These are phyloP conservation scores for Lichtheimia corymbifera DNA, from an alignment of 371 early-diverging fungal species.

Conservation along the genomic window DNA sequence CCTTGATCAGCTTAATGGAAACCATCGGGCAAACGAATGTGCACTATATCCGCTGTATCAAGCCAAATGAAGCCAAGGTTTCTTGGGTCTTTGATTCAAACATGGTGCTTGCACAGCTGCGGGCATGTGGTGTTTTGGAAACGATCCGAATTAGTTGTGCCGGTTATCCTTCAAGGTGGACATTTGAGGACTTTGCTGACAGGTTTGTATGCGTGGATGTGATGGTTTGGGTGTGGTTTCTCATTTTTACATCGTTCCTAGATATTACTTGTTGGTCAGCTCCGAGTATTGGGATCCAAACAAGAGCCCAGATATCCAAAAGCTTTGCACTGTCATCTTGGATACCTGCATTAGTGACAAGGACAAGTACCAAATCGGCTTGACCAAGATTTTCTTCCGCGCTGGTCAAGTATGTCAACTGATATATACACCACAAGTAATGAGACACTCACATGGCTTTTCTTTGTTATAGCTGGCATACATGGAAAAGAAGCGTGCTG, in stretches of 20 bases:
- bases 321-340: constrained; percentile 69
- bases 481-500: constrained; percentile 87
- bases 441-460: constrained; percentile 4
- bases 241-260: background rate
- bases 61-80: constrained; percentile 93
- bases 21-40: constrained; percentile 92
- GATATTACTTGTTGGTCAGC: constrained; percentile 85
- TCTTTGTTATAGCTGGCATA: constrained; percentile 66
- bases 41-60: constrained; percentile 98
- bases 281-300: constrained; percentile 69
- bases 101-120: constrained; percentile 93
- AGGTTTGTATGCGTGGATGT: constrained; percentile 34
- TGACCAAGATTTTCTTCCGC: constrained; percentile 99
- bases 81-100: constrained; percentile 90
- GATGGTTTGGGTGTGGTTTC: background rate
- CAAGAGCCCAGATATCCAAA: constrained; percentile 49
- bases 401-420: constrained; percentile 70
- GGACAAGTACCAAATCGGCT: constrained; percentile 95
- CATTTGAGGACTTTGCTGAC: constrained; percentile 91
- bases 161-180: constrained; percentile 96
- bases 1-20: constrained; percentile 90
- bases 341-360: constrained; percentile 67
- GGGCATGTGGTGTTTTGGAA: constrained; percentile 99
- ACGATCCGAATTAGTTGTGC: constrained; percentile 99
- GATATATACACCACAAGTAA: background rate